Evolutionary conservation across 768 basidiomycete genomes (phyloP).

Genomic region (Pleurotus citrinopileatus): DNA sequence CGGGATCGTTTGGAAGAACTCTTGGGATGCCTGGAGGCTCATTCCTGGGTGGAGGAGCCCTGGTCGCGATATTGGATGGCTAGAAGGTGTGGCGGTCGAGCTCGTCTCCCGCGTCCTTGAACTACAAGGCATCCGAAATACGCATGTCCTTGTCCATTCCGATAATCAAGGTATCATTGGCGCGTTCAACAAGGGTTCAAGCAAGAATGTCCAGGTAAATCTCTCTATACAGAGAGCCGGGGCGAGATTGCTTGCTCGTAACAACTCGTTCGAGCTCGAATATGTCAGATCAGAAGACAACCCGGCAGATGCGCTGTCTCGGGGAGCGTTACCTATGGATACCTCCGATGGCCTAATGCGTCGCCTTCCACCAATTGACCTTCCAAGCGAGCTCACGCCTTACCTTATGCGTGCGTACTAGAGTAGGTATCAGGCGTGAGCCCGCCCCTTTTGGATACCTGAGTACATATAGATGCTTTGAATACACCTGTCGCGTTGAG

Average conservation of each 20-base stretch:
- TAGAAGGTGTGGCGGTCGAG: slow-evolving; percentile 25
- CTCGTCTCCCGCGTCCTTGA: slow-evolving; percentile 16
- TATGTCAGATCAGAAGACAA: slow-evolving; percentile 4
- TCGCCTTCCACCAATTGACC: not conserved
- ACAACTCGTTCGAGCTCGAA: not conserved
- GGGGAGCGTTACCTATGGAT: not conserved
- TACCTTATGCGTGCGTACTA: not conserved
- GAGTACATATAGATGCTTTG: no score
- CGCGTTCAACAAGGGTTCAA: slow-evolving; percentile 21
- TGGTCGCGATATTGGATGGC: slow-evolving; percentile 27
- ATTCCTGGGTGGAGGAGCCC: slow-evolving; percentile 18
- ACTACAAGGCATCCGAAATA: slow-evolving; percentile 8
- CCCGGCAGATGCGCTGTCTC: slow-evolving; percentile 4
- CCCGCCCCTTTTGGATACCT: no score
- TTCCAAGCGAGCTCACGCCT: not conserved
- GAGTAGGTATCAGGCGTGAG: no score
- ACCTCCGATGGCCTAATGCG: not conserved
- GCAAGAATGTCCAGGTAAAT: slow-evolving; percentile 19
- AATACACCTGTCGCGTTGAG: no score
- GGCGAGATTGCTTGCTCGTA: not conserved
- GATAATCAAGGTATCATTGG: slow-evolving; percentile 31
- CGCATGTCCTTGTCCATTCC: slow-evolving; percentile 21
- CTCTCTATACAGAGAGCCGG: not conserved
- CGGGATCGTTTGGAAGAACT: slow-evolving; percentile 16
- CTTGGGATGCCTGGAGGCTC: slow-evolving; percentile 24